Base-by-base conservation (phyloP, 352 stramenopile species). In the Globisporangium polare region DNA sequence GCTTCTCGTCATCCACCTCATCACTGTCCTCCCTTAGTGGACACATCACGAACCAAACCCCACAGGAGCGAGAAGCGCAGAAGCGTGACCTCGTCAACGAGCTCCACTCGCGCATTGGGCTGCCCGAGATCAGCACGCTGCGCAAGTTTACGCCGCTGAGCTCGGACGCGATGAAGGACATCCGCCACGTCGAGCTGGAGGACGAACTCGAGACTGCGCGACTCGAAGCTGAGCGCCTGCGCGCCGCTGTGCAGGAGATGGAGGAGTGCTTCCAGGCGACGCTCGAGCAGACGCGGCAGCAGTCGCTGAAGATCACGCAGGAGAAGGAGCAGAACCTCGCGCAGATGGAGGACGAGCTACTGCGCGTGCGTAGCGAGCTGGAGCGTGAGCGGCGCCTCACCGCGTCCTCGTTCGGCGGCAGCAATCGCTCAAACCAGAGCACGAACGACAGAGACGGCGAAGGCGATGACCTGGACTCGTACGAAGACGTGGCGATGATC, bases 51-150 rank as follows among this genome's bases (percentile, higher is more conserved):
- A 61, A 24, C 5, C 65, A 33, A 56, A 75, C 18, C 49, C 62
- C 55, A 50, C 71, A 41, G 62, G 62, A 45, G 59, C 63, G 73
- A 2, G 82, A 89, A 53, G 63, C 56, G 12, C 76, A 90, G 51
- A 92, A 92, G 54, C 69, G 80, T 1, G 67, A 64, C n/a, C 69
- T 94, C n/a, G 70, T 94, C 31, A 94, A 94, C 41, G 85, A 94
- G 62, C 67, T 92, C 20, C 85, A 91, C 50, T 51, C 70, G 20
- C 77, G 71, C 37, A 88, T 94, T 35, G 84, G 83, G 5, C 68
- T 94, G 1, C 85, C 85, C 0, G 73, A 90, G 49, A 80, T 94
- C 55, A 73, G 76, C 42, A 71, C 85, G 33, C 63, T 92, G n/a
- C 79, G 80, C 18, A 83, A 65, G 24, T 94, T 94, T 63, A 66